Evolutionary conservation across 139 green algal species (phyloP).

Genomic region (Dunaliella sp.): DNA sequence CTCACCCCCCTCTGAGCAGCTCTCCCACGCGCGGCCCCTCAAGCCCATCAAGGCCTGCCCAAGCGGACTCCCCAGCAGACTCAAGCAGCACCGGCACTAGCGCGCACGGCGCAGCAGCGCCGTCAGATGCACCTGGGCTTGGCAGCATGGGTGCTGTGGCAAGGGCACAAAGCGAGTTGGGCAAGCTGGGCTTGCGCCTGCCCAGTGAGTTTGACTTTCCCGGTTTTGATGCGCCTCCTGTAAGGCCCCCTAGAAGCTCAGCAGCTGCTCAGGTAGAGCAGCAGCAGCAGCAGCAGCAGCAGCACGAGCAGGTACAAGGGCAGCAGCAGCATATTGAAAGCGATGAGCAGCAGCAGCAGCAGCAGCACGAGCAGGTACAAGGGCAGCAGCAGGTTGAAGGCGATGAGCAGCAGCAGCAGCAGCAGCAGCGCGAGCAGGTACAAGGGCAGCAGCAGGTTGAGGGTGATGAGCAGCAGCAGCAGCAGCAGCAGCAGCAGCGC

Average conservation of each 20-base stretch:
- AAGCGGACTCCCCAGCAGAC: no score
- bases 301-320: neutral
- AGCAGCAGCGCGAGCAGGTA: neutral
- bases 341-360: slow-evolving; percentile 2
- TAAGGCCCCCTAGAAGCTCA: neutral
- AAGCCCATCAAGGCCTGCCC: no score
- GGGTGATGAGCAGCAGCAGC: neutral
- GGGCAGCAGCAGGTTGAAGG: neutral
- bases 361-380: neutral
- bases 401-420: neutral
- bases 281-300: slow-evolving; percentile 6
- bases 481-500: neutral
- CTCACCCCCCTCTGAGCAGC: no score
- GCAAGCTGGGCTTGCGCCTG: slow-evolving; percentile 1
- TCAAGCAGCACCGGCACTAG: no score
- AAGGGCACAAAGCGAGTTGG: neutral
- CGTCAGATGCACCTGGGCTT: no score
- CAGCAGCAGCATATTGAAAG: neutral
- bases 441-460: neutral
- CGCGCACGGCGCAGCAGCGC: no score
- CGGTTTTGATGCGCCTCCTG: slow-evolving; percentile 10
- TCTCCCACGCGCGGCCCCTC: no score
- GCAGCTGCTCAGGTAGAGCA: neutral
- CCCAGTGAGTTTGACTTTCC: slow-evolving; percentile 34
- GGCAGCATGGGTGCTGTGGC: no score